Evolutionary conservation across 352 stramenopile species (phyloP).

Genomic region (Thalassiosira hispida): DNA sequence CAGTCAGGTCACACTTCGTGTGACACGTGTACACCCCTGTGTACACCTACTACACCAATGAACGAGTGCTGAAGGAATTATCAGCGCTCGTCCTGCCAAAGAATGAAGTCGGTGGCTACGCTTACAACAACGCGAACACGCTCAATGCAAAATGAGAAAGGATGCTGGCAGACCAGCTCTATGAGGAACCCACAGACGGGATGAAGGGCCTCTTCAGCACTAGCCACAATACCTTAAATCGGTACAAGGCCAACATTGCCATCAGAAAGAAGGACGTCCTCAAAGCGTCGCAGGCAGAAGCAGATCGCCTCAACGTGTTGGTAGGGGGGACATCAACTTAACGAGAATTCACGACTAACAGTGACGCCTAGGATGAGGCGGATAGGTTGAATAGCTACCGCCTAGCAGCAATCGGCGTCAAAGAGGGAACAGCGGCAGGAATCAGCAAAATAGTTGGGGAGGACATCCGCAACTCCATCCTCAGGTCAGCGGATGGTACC

Average conservation of each 20-base stretch:
- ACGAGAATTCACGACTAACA: not conserved
- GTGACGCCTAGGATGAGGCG: not conserved
- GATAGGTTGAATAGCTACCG: not conserved
- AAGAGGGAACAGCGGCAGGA: not conserved
- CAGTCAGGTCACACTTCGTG: too few species aligned
- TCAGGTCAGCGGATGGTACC: not conserved
- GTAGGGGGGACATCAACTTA: not conserved
- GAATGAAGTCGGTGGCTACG: constrained; percentile 1
- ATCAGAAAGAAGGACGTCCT: not conserved
- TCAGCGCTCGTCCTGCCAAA: not conserved
- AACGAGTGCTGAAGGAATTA: not conserved
- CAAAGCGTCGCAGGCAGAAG: not conserved
- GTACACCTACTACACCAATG: not conserved
- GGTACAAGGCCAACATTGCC: not conserved
- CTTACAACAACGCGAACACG: not conserved
- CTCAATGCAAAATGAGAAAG: not conserved
- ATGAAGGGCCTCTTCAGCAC: not conserved
- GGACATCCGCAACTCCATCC: not conserved
- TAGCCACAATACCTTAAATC: not conserved
- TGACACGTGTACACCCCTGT: too few species aligned
- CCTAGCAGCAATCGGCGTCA: constrained; percentile 6
- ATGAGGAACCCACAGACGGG: not conserved
- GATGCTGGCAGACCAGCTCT: not conserved
- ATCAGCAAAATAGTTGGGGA: constrained; percentile 1
- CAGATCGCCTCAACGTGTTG: not conserved